Evolutionary conservation across 2,329 filamentous ascomycete genomes (phyloP).

Genomic region (Didymella exigua): DNA sequence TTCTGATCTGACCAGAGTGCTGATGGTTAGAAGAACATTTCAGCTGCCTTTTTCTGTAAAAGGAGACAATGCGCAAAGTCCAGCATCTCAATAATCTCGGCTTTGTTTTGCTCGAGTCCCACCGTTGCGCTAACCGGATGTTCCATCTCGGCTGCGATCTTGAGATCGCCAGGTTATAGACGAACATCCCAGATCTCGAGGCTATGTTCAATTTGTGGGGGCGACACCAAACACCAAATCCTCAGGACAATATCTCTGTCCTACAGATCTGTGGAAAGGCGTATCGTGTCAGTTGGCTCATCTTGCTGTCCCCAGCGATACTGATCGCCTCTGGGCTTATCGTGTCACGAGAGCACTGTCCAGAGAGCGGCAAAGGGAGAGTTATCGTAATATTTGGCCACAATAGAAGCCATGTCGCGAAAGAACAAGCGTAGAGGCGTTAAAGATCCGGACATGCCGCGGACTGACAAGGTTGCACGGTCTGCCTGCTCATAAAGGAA

Average conservation of each 20-base stretch:
- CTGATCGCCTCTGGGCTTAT: not conserved
- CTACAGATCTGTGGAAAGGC: not conserved
- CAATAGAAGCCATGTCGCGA: not conserved
- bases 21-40: not conserved
- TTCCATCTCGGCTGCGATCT: slow-evolving; percentile 7
- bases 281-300: not conserved
- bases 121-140: slow-evolving; percentile 5
- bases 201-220: not conserved
- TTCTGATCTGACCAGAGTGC: not conserved
- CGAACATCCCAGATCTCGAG: not conserved
- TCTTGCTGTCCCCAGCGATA: not conserved
- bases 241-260: not conserved
- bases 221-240: not conserved
- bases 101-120: not conserved
- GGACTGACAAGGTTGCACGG: not conserved
- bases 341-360: not conserved
- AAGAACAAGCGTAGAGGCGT: not conserved
- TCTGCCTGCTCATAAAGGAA: not conserved
- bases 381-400: not conserved
- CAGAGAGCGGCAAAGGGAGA: not conserved
- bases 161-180: slow-evolving; percentile 2
- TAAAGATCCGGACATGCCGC: not conserved
- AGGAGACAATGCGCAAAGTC: not conserved
- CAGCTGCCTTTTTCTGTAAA: not conserved
- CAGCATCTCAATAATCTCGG: slow-evolving; percentile 1